phyloP scores from a whole-genome alignment of 108 stramenopile species.

The Cyclotella baltica region DNA sequence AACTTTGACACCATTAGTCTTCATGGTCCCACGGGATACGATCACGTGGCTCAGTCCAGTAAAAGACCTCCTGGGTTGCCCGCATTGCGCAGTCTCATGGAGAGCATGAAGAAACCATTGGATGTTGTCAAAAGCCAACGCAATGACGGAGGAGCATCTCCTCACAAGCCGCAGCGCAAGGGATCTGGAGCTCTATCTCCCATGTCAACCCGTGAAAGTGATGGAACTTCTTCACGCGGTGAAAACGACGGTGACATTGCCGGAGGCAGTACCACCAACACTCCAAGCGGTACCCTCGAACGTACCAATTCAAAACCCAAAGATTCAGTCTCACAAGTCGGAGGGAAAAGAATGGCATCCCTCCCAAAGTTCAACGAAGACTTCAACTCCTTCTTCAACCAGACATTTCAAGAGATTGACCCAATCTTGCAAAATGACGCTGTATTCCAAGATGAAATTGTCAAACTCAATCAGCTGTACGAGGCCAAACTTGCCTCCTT shows the following conservation, averaged over 20 bases:
- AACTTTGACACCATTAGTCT: conserved; percentile 34
- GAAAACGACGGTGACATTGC: conserved; percentile 13
- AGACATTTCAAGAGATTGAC: conserved; percentile 64
- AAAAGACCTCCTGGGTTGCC: conserved; percentile 62
- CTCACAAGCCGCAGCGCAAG: background rate
- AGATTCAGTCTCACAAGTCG: conserved; percentile 1
- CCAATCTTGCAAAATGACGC: conserved; percentile 69
- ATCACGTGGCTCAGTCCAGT: conserved; percentile 22
- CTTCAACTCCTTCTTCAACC: conserved; percentile 55
- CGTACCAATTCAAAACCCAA: conserved; percentile 1
- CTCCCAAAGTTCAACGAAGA: conserved; percentile 13
- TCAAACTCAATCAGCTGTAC: conserved; percentile 73
- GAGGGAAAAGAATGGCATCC: conserved; percentile 13
- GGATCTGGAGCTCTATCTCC: conserved; percentile 19
- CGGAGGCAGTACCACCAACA: background rate
- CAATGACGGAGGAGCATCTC: conserved; percentile 14
- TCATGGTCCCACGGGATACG: conserved; percentile 36
- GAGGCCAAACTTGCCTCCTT: conserved; percentile 72
- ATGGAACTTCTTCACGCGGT: conserved; percentile 19
- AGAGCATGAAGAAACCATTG: conserved; percentile 65
- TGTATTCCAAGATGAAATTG: conserved; percentile 69
- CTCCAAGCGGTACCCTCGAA: conserved; percentile 27
- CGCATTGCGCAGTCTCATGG: conserved; percentile 78
- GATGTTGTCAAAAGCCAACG: conserved; percentile 51
- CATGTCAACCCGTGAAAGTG: conserved; percentile 28